Percentiles rank a stretch among this genome's conserved stretches.
Evolutionary conservation across 2,329 filamentous ascomycete species (phyloP).

Genomic region (Rhynchosporium secalis): DNA sequence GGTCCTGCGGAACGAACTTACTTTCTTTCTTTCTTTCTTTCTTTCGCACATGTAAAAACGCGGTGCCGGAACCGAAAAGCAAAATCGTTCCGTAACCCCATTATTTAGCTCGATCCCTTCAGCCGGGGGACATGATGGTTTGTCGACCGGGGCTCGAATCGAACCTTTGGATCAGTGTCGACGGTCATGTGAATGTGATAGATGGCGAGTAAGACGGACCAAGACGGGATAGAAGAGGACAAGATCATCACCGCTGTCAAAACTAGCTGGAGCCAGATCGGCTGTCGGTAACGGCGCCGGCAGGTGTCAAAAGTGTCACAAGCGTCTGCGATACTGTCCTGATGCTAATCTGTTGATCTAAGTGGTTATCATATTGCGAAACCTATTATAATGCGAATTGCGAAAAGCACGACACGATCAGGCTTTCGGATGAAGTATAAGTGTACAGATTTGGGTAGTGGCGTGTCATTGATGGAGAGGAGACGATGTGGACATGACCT

Average conservation of each 20-base stretch:
- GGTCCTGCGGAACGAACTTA: too few species aligned
- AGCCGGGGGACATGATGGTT: background rate
- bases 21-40: too few species aligned
- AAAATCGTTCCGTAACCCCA: background rate
- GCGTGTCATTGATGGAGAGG: too few species aligned
- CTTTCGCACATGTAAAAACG: too few species aligned
- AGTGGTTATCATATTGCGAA: too few species aligned
- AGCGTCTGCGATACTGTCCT: background rate
- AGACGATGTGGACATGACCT: too few species aligned
- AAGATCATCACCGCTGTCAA: slow-evolving; percentile 2
- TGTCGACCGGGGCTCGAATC: background rate
- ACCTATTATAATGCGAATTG: too few species aligned
- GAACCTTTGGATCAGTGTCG: background rate
- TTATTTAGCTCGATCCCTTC: background rate
- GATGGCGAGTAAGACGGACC: background rate
- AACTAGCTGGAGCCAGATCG: background rate
- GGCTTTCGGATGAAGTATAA: too few species aligned
- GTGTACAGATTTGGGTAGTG: too few species aligned
- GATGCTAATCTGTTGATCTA: too few species aligned
- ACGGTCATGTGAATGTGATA: background rate
- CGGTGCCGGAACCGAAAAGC: background rate
- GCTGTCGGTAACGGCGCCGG: background rate
- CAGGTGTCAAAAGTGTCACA: background rate
- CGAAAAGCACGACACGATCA: too few species aligned
- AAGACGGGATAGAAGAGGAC: background rate